Percentiles rank a stretch among this genome's conserved stretches.
phyloP scores from a whole-genome alignment of 2,329 filamentous ascomycete genomes.

The Botryosphaeria agaves region DNA sequence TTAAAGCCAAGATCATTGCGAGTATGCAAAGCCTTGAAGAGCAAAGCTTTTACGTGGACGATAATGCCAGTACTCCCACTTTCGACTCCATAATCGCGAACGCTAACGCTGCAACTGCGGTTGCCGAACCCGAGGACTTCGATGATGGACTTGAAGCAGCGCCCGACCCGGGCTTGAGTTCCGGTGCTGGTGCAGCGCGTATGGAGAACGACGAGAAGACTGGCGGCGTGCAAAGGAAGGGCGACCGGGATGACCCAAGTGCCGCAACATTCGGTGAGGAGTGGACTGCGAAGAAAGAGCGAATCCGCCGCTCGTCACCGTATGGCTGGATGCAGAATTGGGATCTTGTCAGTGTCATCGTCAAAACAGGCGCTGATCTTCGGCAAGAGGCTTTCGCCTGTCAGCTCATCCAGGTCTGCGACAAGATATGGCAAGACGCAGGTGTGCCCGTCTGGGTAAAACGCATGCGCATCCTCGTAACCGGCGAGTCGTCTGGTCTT shows the following conservation, averaged over 20 bases:
- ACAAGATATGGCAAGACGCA: slow-evolving; percentile 66
- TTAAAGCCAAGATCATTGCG: slow-evolving; percentile 72
- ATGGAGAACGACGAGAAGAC: slow-evolving; percentile 89
- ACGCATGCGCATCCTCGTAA: slow-evolving; percentile 72
- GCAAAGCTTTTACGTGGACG: slow-evolving; percentile 64
- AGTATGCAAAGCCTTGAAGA: slow-evolving; percentile 82
- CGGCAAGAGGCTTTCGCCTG: slow-evolving; percentile 77
- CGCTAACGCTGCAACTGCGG: slow-evolving; percentile 36
- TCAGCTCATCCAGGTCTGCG: slow-evolving; percentile 65
- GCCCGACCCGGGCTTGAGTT: slow-evolving; percentile 34
- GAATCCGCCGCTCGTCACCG: slow-evolving; percentile 65
- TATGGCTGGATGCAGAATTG: slow-evolving; percentile 85
- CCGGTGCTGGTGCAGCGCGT: slow-evolving; percentile 57
- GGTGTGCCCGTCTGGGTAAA: slow-evolving; percentile 72
- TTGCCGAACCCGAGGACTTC: slow-evolving; percentile 32
- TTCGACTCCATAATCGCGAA: slow-evolving; percentile 74
- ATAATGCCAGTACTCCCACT: slow-evolving; percentile 50
- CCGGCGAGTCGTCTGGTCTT: slow-evolving; percentile 66
- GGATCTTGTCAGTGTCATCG: slow-evolving; percentile 74
- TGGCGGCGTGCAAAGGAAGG: slow-evolving; percentile 62
- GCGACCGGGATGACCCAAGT: slow-evolving; percentile 70
- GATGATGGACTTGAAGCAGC: slow-evolving; percentile 33
- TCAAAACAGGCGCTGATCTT: slow-evolving; percentile 71
- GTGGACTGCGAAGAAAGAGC: slow-evolving; percentile 70
- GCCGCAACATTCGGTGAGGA: slow-evolving; percentile 77